Conservation (phyloP, 305 asterid species). For the Fraxinus angustifolia region DNA sequence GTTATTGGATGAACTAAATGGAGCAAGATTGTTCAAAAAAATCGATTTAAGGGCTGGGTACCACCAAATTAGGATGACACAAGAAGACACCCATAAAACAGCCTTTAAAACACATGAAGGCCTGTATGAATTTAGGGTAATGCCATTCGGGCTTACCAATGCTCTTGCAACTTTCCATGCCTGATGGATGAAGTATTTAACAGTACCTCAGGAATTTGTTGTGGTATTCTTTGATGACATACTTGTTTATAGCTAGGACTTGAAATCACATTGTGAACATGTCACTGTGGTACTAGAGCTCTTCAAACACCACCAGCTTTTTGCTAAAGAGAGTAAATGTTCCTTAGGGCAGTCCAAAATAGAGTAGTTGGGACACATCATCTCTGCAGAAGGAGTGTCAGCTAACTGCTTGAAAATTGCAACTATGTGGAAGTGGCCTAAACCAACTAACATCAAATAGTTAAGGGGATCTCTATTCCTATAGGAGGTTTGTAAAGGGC, state of each 20-base stretch:
- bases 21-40: not conserved
- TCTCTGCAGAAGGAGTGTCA: too few relatives aligned
- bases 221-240: not conserved
- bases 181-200: too few relatives aligned
- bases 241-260: not conserved
- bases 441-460: too few relatives aligned
- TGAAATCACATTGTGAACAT: not conserved
- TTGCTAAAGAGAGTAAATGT: too few relatives aligned
- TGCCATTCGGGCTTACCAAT: not conserved
- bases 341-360: too few relatives aligned
- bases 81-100: not conserved
- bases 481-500: too few relatives aligned
- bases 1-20: not conserved
- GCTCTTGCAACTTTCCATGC: not conserved
- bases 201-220: not conserved
- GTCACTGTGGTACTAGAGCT: too few relatives aligned
- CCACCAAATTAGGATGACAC: not conserved
- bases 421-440: too few relatives aligned
- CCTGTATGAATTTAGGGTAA: not conserved
- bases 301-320: too few relatives aligned
- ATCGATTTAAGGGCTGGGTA: not conserved
- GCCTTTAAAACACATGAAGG: not conserved
- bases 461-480: too few relatives aligned
- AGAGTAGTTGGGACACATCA: not conserved
- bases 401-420: too few relatives aligned